Evolutionary conservation across 2,329 filamentous ascomycete species (phyloP).

Genomic region (Talaromyces sp.): DNA sequence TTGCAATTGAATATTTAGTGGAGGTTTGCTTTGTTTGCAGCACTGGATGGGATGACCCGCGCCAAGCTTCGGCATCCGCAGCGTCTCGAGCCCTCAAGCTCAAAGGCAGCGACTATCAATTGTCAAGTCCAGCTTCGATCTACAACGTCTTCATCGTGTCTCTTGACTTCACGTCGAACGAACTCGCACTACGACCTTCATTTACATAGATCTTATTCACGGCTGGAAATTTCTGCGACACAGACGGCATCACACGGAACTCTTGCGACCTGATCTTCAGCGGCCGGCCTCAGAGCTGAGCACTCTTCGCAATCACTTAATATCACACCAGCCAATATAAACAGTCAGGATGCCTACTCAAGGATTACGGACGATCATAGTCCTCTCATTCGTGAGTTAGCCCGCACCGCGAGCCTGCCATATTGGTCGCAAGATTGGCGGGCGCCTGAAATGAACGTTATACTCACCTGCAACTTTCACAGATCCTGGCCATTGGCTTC

Average conservation of each 20-base stretch:
- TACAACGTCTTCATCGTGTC: not conserved
- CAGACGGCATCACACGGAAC: not conserved
- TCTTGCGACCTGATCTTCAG: not conserved
- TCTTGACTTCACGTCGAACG: not conserved
- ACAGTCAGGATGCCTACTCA: slow-evolving; percentile 56
- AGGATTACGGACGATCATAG: slow-evolving; percentile 98
- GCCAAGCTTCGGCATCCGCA: slow-evolving; percentile 14
- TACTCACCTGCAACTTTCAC: slow-evolving; percentile 2
- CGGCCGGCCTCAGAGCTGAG: slow-evolving; percentile 5
- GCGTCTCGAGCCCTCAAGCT: slow-evolving; percentile 5
- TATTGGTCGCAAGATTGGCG: not conserved
- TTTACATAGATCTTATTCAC: not conserved
- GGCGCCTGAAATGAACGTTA: not conserved
- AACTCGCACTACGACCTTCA: not conserved
- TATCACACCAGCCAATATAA: slow-evolving; percentile 21
- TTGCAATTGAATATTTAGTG: not conserved
- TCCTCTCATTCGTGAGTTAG: slow-evolving; percentile 80
- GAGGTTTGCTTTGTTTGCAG: slow-evolving; percentile 19
- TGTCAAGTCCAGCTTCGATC: not conserved
- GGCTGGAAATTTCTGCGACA: not conserved
- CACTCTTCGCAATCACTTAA: not conserved
- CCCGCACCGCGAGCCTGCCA: not conserved
- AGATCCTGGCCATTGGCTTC: slow-evolving; percentile 95
- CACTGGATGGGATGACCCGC: not conserved
- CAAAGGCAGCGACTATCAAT: not conserved